A percentile compares a stretch with the other conserved stretches of the same genome.
Evolutionary conservation across 2,329 filamentous ascomycete genomes (phyloP).

Genomic region (Akanthomyces muscarius): DNA sequence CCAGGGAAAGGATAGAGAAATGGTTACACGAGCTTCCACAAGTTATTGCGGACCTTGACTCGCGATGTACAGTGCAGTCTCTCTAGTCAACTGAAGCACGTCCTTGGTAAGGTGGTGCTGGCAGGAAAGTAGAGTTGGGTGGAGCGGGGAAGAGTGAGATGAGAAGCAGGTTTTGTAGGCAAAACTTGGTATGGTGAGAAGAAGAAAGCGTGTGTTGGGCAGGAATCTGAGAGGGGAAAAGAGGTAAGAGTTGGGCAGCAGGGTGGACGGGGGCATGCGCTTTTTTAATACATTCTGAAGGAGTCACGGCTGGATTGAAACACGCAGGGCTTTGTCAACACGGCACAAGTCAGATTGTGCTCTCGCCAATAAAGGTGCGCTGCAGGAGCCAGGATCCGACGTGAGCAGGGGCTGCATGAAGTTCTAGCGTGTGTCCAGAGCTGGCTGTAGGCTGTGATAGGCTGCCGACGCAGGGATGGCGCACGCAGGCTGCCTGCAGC

Average conservation of each 20-base stretch:
- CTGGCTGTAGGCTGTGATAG: slow-evolving; percentile 12
- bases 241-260: slow-evolving; percentile 35
- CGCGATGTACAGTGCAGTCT: slow-evolving; percentile 12
- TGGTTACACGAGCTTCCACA: slow-evolving; percentile 14
- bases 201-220: slow-evolving; percentile 23
- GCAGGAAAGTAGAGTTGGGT: slow-evolving; percentile 19
- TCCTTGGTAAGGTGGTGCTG: slow-evolving; percentile 5
- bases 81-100: slow-evolving; percentile 10
- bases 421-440: slow-evolving; percentile 6
- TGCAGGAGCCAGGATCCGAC: slow-evolving; percentile 9
- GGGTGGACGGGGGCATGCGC: slow-evolving; percentile 33
- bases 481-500: slow-evolving; percentile 9
- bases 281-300: slow-evolving; percentile 33
- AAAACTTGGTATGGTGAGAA: slow-evolving; percentile 21
- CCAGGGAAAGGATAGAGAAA: slow-evolving; percentile 29
- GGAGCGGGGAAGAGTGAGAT: slow-evolving; percentile 18
- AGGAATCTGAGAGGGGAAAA: slow-evolving; percentile 34
- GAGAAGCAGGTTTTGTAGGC: slow-evolving; percentile 17
- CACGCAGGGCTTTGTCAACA: slow-evolving; percentile 13
- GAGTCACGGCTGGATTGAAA: neutral
- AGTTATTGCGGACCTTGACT: slow-evolving; percentile 15
- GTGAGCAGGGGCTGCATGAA: slow-evolving; percentile 14
- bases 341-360: slow-evolving; percentile 7
- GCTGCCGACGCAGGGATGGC: slow-evolving; percentile 2
- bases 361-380: slow-evolving; percentile 15